Evolutionary conservation across 2,329 filamentous ascomycete genomes (phyloP), one percentile per base, ranked within the genome.

Genomic region (Ophidiomyces ophidiicola): DNA sequence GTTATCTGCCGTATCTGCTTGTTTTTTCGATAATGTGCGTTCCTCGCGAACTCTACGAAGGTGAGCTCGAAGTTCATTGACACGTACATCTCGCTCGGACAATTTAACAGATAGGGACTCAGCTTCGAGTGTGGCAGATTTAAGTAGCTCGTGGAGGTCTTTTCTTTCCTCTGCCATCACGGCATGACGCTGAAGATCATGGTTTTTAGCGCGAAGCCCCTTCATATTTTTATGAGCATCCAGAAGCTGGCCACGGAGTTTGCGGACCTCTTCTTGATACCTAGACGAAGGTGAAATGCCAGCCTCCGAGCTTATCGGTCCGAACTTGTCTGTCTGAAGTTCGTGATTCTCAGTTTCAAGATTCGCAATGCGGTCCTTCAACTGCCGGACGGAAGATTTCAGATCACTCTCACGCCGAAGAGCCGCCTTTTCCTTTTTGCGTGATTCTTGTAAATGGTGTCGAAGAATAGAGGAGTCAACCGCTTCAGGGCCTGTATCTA

Each of bases 21-120:
- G 62, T 36, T 62, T 58, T 23, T 57, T 54, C 19, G 60, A 62
- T 7, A 53, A 52, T 30, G 56, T 54, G 19, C 67, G 62, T 46
- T 70, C 66, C 40, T 68, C 63, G 7, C 67, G 62, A 21, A 71
- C 59, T 18, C 78, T 72, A 42, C 82, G 76, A 14, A 92, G 69
- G 49, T 87, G 83, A 10, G 48, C 48, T 47, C 62, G 64, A 32
- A 66, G 48, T 41, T 65, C 60, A 28, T 73, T 71, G 34, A 87
- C 72, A 10, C 75, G 70, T 40, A 74, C 68, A 40, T 84, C 78
- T 45, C 81, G 77, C 52, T 82, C 75, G 4, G 71, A 68, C 19
- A 90, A 69, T 52, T 82, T 77, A 42, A 82, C 69, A 48, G 83
- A 78, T n/a, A 90, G 67, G 23, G 77, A 72, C 55, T 83, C 75